phyloP scores from a whole-genome alignment of 2,329 filamentous ascomycete species.

The Penicillium fuscoglaucum region DNA sequence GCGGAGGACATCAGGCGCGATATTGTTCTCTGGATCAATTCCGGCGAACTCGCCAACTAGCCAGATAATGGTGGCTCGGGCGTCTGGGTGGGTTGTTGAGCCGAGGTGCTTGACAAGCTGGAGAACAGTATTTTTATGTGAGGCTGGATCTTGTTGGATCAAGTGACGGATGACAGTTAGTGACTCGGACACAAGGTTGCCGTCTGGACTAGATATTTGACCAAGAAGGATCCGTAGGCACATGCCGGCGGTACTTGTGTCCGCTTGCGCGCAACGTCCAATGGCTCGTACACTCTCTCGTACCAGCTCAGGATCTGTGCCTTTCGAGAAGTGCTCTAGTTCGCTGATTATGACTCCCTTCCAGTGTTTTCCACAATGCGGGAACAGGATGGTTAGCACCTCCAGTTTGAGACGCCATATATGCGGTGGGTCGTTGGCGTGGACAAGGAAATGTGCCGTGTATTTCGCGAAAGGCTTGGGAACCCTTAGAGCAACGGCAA shows the following conservation, averaged over 20 bases:
- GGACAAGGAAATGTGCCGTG: conserved; percentile 84
- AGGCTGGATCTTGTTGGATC: conserved; percentile 83
- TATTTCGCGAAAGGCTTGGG: conserved; percentile 85
- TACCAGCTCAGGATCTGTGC: conserved; percentile 72
- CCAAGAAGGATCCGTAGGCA: conserved; percentile 81
- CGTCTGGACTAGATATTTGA: conserved; percentile 85
- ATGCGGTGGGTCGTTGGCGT: conserved; percentile 72
- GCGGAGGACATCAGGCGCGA: conserved; percentile 87
- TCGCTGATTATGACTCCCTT: conserved; percentile 90
- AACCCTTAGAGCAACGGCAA: conserved; percentile 77
- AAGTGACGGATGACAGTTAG: conserved; percentile 93
- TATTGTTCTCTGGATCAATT: conserved; percentile 76
- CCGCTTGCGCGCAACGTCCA: conserved; percentile 84
- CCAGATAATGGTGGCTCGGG: conserved; percentile 94
- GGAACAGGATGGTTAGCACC: conserved; percentile 85
- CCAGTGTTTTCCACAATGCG: conserved; percentile 69
- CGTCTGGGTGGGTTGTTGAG: conserved; percentile 80
- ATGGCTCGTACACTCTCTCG: conserved; percentile 90
- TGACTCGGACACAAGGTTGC: conserved; percentile 85
- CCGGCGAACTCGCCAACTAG: conserved; percentile 92
- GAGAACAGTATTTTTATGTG: conserved; percentile 82
- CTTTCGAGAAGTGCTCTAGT: conserved; percentile 86
- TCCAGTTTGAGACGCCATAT: conserved; percentile 94
- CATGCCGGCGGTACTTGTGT: conserved; percentile 67
- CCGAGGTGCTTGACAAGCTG: conserved; percentile 89